These are phyloP conservation scores for Entophlyctis helioformis DNA, from an alignment of 192 early-diverging fungal genomes.

Conservation along the genomic window DNA sequence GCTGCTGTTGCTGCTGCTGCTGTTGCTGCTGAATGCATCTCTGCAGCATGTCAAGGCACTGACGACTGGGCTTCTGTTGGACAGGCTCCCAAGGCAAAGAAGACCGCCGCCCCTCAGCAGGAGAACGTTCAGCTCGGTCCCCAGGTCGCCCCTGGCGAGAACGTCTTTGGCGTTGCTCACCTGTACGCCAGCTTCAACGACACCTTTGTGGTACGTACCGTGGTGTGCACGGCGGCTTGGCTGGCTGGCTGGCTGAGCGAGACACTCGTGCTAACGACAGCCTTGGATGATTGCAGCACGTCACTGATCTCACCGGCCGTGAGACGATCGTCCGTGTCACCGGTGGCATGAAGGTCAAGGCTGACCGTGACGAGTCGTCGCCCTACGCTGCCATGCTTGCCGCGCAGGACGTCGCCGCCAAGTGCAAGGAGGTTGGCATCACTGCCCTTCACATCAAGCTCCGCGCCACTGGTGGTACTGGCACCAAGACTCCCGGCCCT, in stretches of 20 bases:
- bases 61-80: too few species aligned
- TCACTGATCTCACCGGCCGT: slow-evolving; percentile 98
- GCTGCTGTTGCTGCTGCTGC: too few species aligned
- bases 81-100: slow-evolving; percentile 54
- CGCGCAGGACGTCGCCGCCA: slow-evolving; percentile 93
- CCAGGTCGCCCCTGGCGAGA: slow-evolving; percentile 93
- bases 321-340: slow-evolving; percentile 99
- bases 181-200: slow-evolving; percentile 99
- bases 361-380: slow-evolving; percentile 99
- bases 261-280: not conserved
- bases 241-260: too few species aligned
- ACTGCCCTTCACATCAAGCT: slow-evolving; percentile 99
- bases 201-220: slow-evolving; percentile 74
- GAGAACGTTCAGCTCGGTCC: slow-evolving; percentile 93
- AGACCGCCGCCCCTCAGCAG: slow-evolving; percentile 50
- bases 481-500: slow-evolving; percentile 94
- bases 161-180: slow-evolving; percentile 99
- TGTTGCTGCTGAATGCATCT: too few species aligned
- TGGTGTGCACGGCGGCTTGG: too few species aligned
- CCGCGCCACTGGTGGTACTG: slow-evolving; percentile 98
- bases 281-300: slow-evolving; percentile 40
- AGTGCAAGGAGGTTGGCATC: slow-evolving; percentile 99
- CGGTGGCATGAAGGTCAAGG: slow-evolving; percentile 99
- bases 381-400: slow-evolving; percentile 99
- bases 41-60: too few species aligned